Percentiles rank a stretch among this genome's conserved stretches.
phyloP scores from a whole-genome alignment of 306 rosid genomes.

The Chamaecrista fasciculata region DNA sequence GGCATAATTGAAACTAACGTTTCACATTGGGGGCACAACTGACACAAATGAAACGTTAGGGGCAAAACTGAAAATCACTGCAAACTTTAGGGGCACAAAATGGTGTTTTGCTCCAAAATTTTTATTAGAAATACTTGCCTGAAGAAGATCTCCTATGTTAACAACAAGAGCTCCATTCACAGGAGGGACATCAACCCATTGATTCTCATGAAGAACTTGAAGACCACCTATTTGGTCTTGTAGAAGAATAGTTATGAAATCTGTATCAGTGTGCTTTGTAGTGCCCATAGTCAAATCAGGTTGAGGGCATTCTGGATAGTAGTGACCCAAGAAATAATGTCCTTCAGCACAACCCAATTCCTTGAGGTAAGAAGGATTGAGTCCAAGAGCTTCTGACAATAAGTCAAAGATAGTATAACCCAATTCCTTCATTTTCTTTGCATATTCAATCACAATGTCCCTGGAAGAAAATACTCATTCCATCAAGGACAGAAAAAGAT shows the following conservation, averaged over 20 bases:
- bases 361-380: slow-evolving; percentile 33
- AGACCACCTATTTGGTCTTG: slow-evolving; percentile 56
- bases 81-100: too few relatives aligned
- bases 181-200: slow-evolving; percentile 43
- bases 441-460: slow-evolving; percentile 37
- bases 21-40: too few relatives aligned
- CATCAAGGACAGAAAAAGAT: neutral
- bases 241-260: slow-evolving; percentile 45
- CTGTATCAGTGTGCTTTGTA: slow-evolving; percentile 40
- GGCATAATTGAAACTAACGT: too few relatives aligned
- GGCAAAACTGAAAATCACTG: too few relatives aligned
- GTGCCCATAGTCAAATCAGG: slow-evolving; percentile 50
- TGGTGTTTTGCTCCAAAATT: too few relatives aligned
- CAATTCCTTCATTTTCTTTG: slow-evolving; percentile 30
- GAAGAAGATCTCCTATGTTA: slow-evolving; percentile 49
- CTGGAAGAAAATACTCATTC: slow-evolving; percentile 11
- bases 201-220: slow-evolving; percentile 39
- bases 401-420: slow-evolving; percentile 42
- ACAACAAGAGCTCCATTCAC: slow-evolving; percentile 44
- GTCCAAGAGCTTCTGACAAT: slow-evolving; percentile 50
- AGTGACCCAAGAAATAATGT: slow-evolving; percentile 32
- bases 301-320: slow-evolving; percentile 47
- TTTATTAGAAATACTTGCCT: slow-evolving; percentile 33
- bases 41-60: too few relatives aligned
- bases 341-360: slow-evolving; percentile 41